A percentile compares a stretch with the other conserved stretches of the same genome.
phyloP scores from a whole-genome alignment of 1,139 yeast genomes.

The Pichia sp. region DNA sequence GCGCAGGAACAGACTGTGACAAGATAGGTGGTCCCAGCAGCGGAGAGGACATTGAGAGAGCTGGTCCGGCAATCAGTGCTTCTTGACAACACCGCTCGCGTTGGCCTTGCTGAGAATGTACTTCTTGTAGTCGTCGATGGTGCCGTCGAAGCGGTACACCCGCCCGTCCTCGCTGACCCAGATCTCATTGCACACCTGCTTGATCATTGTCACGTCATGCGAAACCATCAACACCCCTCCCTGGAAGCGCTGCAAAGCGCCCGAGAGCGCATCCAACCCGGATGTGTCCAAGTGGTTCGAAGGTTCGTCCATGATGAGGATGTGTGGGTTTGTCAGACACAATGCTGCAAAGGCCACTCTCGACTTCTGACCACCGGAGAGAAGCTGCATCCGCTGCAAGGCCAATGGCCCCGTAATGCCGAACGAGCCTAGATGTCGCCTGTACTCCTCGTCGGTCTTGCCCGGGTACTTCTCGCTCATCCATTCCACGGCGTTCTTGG shows the following conservation, averaged over 20 bases:
- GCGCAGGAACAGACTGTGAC: no score
- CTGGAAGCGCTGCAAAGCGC: conserved; percentile 78
- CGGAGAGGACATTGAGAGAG: no score
- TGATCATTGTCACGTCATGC: conserved; percentile 90
- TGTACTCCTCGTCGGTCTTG: conserved; percentile 91
- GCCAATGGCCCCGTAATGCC: conserved; percentile 96
- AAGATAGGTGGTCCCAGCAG: no score
- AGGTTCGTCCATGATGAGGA: conserved; percentile 93
- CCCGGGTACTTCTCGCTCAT: conserved; percentile 90
- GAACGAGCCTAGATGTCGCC: conserved; percentile 93
- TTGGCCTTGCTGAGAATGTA: conserved; percentile 77
- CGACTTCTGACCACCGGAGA: conserved; percentile 98
- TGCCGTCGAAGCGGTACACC: conserved; percentile 77
- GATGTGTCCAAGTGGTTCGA: conserved; percentile 98
- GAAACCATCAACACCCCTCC: conserved; percentile 98
- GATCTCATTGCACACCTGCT: conserved; percentile 83
- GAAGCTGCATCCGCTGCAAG: conserved; percentile 79
- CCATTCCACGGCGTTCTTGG: conserved; percentile 89
- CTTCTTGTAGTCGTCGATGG: conserved; percentile 83
- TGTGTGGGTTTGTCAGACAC: conserved; percentile 88
- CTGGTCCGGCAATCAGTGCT: no score
- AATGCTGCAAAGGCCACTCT: conserved; percentile 97
- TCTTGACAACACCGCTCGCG: conserved; percentile 82
- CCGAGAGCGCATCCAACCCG: conserved; percentile 92
- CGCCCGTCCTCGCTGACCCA: conserved; percentile 91